Percentiles rank a stretch among this genome's conserved stretches.
phyloP scores from a whole-genome alignment of 768 basidiomycete species.

The Cystobasidium tubakii region DNA sequence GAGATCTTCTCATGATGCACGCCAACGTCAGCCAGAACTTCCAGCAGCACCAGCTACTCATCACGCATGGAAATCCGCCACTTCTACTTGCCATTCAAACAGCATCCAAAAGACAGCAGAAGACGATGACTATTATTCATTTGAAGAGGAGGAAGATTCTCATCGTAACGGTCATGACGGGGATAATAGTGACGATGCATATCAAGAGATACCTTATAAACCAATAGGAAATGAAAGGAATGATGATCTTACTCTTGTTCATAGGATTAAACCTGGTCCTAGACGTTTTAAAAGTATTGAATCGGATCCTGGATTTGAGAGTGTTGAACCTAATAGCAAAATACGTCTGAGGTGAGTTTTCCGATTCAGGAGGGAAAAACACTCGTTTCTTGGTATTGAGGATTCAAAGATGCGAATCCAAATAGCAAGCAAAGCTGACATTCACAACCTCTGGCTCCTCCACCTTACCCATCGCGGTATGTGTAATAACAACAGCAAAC shows the following conservation, averaged over 20 bases:
- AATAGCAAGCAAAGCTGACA: too few relatives aligned
- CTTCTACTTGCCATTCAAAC: background rate
- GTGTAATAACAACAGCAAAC: too few relatives aligned
- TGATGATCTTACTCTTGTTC: conserved; percentile 55
- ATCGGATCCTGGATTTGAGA: conserved; percentile 71
- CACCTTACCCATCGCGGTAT: too few relatives aligned
- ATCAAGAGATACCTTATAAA: background rate
- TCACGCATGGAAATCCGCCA: background rate
- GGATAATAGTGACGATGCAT: background rate
- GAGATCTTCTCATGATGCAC: background rate
- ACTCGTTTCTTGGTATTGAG: too few relatives aligned
- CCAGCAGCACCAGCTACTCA: background rate
- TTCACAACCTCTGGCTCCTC: too few relatives aligned
- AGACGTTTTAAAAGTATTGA: conserved; percentile 63
- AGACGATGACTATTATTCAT: background rate
- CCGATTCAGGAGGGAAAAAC: too few relatives aligned
- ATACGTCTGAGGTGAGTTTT: conserved; percentile 76
- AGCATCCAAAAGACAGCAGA: background rate
- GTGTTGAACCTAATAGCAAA: conserved; percentile 81
- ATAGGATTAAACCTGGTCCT: conserved; percentile 72
- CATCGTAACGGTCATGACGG: background rate
- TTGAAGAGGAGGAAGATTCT: background rate
- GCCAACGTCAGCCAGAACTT: background rate
- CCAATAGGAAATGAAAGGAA: conserved; percentile 23
- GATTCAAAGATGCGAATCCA: too few relatives aligned